Percentiles rank a stretch among this genome's conserved stretches.
Conservation (phyloP, 192 early-diverging fungal species). For the Coemansia sp. region DNA sequence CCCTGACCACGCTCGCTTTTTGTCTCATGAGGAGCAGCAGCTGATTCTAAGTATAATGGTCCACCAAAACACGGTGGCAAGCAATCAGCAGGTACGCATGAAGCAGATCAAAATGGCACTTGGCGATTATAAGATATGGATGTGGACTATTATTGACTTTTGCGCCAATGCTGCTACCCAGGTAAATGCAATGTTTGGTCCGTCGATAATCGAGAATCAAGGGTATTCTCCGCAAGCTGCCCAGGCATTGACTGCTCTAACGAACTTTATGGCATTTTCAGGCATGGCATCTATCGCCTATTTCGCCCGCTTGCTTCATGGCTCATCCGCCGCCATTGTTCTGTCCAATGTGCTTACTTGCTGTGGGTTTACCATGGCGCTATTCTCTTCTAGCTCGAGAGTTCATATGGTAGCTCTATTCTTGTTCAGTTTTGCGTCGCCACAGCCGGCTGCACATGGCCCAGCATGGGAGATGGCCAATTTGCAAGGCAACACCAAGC, state of each 20-base stretch:
- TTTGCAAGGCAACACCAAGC: constrained; percentile 46
- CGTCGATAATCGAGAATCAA: constrained; percentile 43
- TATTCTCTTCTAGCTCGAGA: constrained; percentile 9
- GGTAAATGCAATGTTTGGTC: constrained; percentile 53
- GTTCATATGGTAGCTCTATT: constrained; percentile 31
- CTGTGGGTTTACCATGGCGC: constrained; percentile 30
- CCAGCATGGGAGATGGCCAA: constrained; percentile 52
- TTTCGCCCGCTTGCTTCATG: constrained; percentile 10
- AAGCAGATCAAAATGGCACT: constrained; percentile 27
- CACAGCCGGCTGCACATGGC: constrained; percentile 43
- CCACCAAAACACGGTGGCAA: constrained; percentile 41
- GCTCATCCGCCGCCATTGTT: constrained; percentile 30
- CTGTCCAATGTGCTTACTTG: constrained; percentile 30
- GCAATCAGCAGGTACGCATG: constrained; percentile 19
- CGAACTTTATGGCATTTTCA: constrained; percentile 46
- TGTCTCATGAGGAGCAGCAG: constrained; percentile 23
- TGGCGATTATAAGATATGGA: constrained; percentile 32
- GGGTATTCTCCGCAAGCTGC: constrained; percentile 38
- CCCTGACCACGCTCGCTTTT: constrained; percentile 38
- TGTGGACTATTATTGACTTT: constrained; percentile 46
- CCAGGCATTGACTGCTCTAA: constrained; percentile 33
- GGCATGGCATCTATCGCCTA: constrained; percentile 45
- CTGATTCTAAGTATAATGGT: constrained; percentile 31
- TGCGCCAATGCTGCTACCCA: constrained; percentile 46
- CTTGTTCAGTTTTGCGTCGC: constrained; percentile 51